These are phyloP conservation scores for Thecaphora thlaspeos DNA, from an alignment of 1,284 basidiomycete genomes.

Conservation along the genomic window DNA sequence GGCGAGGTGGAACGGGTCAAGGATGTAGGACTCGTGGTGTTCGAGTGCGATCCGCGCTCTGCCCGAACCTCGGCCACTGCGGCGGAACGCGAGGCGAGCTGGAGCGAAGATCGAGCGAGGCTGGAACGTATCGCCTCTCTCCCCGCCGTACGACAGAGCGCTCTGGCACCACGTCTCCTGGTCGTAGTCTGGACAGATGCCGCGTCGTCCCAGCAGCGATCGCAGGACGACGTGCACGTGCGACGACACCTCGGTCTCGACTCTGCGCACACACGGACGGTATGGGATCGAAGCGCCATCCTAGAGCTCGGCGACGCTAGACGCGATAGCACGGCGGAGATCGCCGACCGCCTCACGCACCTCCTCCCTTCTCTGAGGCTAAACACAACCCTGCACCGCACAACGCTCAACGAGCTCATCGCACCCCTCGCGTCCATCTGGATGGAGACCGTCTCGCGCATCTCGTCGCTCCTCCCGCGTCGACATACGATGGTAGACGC, in stretches of 20 bases:
- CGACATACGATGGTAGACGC: not conserved
- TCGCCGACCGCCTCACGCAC: constrained; percentile 6
- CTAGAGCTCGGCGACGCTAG: constrained; percentile 24
- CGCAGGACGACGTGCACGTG: no score
- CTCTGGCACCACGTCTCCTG: constrained; percentile 17
- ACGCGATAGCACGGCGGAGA: constrained; percentile 5
- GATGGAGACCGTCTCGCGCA: constrained; percentile 9
- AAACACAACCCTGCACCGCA: constrained; percentile 4
- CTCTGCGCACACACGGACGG: not conserved
- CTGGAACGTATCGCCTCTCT: constrained; percentile 11
- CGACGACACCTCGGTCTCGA: constrained; percentile 18
- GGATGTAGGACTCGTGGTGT: constrained; percentile 26
- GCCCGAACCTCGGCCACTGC: constrained; percentile 6
- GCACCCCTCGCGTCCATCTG: constrained; percentile 11
- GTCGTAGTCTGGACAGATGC: constrained; percentile 16
- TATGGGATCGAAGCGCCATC: constrained; percentile 16
- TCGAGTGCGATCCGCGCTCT: constrained; percentile 19
- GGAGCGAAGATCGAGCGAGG: constrained; percentile 11
- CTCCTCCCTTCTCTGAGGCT: constrained; percentile 16
- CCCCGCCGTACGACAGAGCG: constrained; percentile 7
- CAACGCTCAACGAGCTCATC: constrained; percentile 16
- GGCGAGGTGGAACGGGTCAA: constrained; percentile 2
- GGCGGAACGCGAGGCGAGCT: constrained; percentile 1
- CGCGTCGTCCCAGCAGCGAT: no score
- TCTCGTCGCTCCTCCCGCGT: constrained; percentile 8